phyloP scores from a whole-genome alignment of 1,284 basidiomycete genomes.

The Gomphus bonarii region DNA sequence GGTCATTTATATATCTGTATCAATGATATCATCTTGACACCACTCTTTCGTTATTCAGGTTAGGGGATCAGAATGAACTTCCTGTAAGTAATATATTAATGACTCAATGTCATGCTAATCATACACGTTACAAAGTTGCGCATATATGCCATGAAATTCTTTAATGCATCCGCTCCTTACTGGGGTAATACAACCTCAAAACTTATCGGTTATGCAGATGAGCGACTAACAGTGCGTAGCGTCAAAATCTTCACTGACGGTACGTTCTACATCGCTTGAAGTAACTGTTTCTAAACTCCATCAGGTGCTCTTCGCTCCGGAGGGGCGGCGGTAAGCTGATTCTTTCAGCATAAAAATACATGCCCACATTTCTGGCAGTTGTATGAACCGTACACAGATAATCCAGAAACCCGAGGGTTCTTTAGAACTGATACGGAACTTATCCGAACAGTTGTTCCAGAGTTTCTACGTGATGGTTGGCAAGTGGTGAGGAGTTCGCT shows the following conservation, averaged over 20 bases:
- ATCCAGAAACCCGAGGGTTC: slow-evolving; percentile 58
- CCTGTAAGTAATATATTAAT: slow-evolving; percentile 35
- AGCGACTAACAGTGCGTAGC: slow-evolving; percentile 58
- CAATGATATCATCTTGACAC: not conserved
- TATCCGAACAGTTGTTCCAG: slow-evolving; percentile 44
- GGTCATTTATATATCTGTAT: slow-evolving; percentile 28
- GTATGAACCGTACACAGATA: slow-evolving; percentile 76
- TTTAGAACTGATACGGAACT: slow-evolving; percentile 47
- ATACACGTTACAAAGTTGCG: slow-evolving; percentile 22
- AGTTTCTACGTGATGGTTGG: slow-evolving; percentile 60
- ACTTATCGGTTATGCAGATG: slow-evolving; percentile 51
- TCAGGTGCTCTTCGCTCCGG: slow-evolving; percentile 75
- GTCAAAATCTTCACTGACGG: slow-evolving; percentile 79
- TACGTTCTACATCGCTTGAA: not conserved
- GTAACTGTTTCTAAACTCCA: not conserved
- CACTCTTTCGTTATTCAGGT: slow-evolving; percentile 28
- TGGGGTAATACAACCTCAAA: slow-evolving; percentile 57
- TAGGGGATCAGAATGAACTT: slow-evolving; percentile 50
- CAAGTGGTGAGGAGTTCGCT: slow-evolving; percentile 47
- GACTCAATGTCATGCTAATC: not conserved
- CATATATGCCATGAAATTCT: slow-evolving; percentile 67
- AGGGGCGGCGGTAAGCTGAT: slow-evolving; percentile 55
- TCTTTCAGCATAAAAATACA: not conserved
- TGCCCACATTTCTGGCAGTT: slow-evolving; percentile 26
- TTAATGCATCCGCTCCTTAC: slow-evolving; percentile 42